phyloP scores from a whole-genome alignment of 164 flowering plant genomes.

The Cinnamomum chago region DNA sequence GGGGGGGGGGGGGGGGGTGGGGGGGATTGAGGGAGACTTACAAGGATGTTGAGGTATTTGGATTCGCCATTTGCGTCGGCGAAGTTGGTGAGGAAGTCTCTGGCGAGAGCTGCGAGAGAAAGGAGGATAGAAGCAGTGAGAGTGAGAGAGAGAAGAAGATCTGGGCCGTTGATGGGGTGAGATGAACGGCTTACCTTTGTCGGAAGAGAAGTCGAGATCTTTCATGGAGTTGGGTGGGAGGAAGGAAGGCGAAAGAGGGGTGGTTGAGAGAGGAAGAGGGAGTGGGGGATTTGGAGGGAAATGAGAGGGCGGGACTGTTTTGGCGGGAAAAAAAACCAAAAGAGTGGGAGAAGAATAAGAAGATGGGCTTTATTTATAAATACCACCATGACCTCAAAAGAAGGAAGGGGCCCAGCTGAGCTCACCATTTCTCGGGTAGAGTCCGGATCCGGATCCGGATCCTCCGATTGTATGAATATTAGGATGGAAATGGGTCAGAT shows the following conservation, averaged over 20 bases:
- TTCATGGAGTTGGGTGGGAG: slow-evolving; percentile 30
- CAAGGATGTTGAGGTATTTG: slow-evolving; percentile 80
- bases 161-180: background rate
- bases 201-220: slow-evolving; percentile 44
- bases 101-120: slow-evolving; percentile 48
- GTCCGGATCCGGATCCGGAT: too few species aligned
- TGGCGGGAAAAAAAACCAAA: background rate
- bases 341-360: background rate
- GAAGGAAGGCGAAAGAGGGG: slow-evolving; percentile 2
- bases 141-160: slow-evolving; percentile 8
- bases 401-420: too few species aligned
- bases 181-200: slow-evolving; percentile 39
- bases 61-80: slow-evolving; percentile 74
- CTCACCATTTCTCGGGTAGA: too few species aligned
- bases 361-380: too few species aligned
- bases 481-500: too few species aligned
- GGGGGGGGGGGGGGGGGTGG: too few species aligned
- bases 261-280: slow-evolving; percentile 11
- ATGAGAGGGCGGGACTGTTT: slow-evolving; percentile 5
- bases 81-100: slow-evolving; percentile 74
- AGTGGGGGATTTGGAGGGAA: slow-evolving; percentile 2
- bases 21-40: slow-evolving; percentile 22
- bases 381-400: too few species aligned
- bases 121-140: background rate
- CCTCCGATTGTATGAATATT: too few species aligned